phyloP scores from a whole-genome alignment of 1,139 yeast genomes.

The Blastobotrys raffinosifermentans region DNA sequence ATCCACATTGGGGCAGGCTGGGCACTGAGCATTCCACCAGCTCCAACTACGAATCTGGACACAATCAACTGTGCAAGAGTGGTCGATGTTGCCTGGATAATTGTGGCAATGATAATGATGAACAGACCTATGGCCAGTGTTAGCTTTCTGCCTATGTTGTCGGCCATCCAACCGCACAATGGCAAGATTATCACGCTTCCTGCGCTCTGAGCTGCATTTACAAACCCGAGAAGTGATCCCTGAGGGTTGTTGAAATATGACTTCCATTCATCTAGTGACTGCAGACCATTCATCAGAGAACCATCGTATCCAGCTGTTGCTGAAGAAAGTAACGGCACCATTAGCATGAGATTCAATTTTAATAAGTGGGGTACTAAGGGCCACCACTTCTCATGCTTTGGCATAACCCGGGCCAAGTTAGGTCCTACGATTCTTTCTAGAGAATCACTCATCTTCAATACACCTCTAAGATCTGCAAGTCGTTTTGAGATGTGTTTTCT shows the following conservation, averaged over 20 bases:
- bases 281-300: slow-evolving; percentile 46
- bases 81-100: not conserved
- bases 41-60: slow-evolving; percentile 43
- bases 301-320: slow-evolving; percentile 50
- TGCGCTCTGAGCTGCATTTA: slow-evolving; percentile 46
- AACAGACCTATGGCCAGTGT: slow-evolving; percentile 35
- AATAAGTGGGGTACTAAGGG: slow-evolving; percentile 34
- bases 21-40: slow-evolving; percentile 41
- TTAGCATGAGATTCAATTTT: slow-evolving; percentile 34
- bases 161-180: slow-evolving; percentile 36
- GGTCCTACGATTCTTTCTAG: too few relatives aligned
- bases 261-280: slow-evolving; percentile 38
- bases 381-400: slow-evolving; percentile 33
- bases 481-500: too few relatives aligned
- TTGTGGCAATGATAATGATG: slow-evolving; percentile 23
- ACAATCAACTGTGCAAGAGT: not conserved
- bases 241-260: slow-evolving; percentile 35
- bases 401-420: too few relatives aligned
- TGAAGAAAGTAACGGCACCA: slow-evolving; percentile 40
- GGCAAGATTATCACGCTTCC: slow-evolving; percentile 32
- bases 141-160: slow-evolving; percentile 40
- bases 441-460: too few relatives aligned
- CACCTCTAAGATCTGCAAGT: too few relatives aligned
- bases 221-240: slow-evolving; percentile 42
- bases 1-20: slow-evolving; percentile 39